A percentile compares a stretch with the other conserved stretches of the same genome.
These are phyloP conservation scores for Epithele typhae DNA, from an alignment of 768 basidiomycete species.

Conservation along the genomic window DNA sequence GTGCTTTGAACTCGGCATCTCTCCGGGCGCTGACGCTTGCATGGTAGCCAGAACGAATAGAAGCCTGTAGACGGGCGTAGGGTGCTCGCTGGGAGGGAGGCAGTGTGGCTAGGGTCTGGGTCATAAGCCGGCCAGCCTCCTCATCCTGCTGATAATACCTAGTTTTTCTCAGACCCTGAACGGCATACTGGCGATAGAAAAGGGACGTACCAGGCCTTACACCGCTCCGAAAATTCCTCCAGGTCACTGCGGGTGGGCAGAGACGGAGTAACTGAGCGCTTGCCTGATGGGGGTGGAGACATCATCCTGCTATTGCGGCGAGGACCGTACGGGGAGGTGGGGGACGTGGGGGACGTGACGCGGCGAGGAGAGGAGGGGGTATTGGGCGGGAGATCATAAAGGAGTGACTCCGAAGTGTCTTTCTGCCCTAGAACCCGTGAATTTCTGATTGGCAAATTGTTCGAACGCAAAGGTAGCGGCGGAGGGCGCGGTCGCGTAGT, in stretches of 20 bases:
- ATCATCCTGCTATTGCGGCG: slow-evolving; percentile 49
- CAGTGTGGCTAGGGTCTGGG: slow-evolving; percentile 73
- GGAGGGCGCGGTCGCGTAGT: slow-evolving; percentile 59
- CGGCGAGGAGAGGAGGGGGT: slow-evolving; percentile 54
- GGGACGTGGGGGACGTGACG: slow-evolving; percentile 46
- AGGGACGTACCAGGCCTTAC: slow-evolving; percentile 65
- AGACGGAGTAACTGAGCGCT: slow-evolving; percentile 65
- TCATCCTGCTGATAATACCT: slow-evolving; percentile 88
- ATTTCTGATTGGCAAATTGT: slow-evolving; percentile 41
- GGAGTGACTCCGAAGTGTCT: slow-evolving; percentile 54
- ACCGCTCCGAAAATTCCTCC: slow-evolving; percentile 73
- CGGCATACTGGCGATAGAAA: slow-evolving; percentile 7
- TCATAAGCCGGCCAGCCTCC: slow-evolving; percentile 73
- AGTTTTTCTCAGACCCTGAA: slow-evolving; percentile 1
- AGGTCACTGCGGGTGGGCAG: slow-evolving; percentile 63
- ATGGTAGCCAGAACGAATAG: slow-evolving; percentile 82
- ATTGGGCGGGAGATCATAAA: slow-evolving; percentile 71
- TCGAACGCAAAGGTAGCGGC: slow-evolving; percentile 47
- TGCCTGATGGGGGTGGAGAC: slow-evolving; percentile 49
- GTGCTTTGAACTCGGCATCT: slow-evolving; percentile 82
- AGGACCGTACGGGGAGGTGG: slow-evolving; percentile 51
- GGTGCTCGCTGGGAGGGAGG: slow-evolving; percentile 83
- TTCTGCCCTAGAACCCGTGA: slow-evolving; percentile 39
- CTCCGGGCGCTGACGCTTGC: slow-evolving; percentile 71
- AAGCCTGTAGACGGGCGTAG: slow-evolving; percentile 82